phyloP scores from a whole-genome alignment of 169 alveolate species.

The Cryptosporidium viatorum region DNA sequence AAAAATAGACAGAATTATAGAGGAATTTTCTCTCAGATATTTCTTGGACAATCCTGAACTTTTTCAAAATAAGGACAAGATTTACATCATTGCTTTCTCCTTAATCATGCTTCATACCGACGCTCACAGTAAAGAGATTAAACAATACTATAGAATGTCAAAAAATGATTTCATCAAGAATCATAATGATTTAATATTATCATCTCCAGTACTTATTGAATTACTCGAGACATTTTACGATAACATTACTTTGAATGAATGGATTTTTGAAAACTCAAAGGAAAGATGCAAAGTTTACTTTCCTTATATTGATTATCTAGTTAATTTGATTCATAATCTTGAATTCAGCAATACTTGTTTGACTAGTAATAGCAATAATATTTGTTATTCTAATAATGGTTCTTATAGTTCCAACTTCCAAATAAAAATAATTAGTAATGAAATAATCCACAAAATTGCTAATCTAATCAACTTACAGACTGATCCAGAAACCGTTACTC shows the following conservation, averaged over 20 bases:
- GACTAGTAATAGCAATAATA: not conserved
- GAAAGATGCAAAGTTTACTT: not conserved
- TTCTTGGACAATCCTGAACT: constrained; percentile 87
- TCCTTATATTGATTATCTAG: constrained; percentile 46
- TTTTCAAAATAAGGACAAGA: constrained; percentile 89
- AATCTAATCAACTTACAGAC: not conserved
- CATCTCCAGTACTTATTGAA: constrained; percentile 7
- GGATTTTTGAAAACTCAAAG: constrained; percentile 30
- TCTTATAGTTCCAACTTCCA: not conserved
- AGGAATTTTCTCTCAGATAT: constrained; percentile 90
- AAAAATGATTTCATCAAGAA: constrained; percentile 42
- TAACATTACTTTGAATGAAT: constrained; percentile 49
- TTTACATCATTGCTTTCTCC: constrained; percentile 90
- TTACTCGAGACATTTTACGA: constrained; percentile 40
- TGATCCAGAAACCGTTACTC: not conserved
- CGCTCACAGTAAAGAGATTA: constrained; percentile 89
- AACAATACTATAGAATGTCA: constrained; percentile 80
- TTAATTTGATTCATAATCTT: constrained; percentile 12
- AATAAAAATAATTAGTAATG: constrained; percentile 18
- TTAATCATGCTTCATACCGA: constrained; percentile 92
- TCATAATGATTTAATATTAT: constrained; percentile 34
- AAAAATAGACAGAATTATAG: constrained; percentile 92
- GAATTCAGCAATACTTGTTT: not conserved
- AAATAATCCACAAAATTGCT: constrained; percentile 11
- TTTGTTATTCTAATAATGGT: not conserved